phyloP scores from a whole-genome alignment of 108 stramenopile species.

The Cylindrotheca closterium region DNA sequence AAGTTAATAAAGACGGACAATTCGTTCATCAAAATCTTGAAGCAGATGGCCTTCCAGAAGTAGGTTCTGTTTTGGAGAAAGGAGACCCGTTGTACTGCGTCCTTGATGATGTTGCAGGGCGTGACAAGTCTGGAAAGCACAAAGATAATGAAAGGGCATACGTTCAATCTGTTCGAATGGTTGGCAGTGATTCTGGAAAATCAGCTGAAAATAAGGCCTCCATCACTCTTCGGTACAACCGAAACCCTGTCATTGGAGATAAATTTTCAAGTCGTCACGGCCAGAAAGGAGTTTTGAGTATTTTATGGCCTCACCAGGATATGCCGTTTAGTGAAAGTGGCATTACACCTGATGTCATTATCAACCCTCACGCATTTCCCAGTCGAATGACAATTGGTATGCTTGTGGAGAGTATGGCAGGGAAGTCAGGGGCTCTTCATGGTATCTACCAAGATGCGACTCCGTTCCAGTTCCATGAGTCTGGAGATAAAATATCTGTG shows the following conservation, averaged over 20 bases:
- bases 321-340: slow-evolving; percentile 99
- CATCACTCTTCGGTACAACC: slow-evolving; percentile 91
- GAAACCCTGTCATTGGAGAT: slow-evolving; percentile 98
- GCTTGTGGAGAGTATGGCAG: slow-evolving; percentile 99
- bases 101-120: slow-evolving; percentile 75
- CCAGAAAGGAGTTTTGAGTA: slow-evolving; percentile 98
- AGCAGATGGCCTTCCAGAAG: slow-evolving; percentile 90
- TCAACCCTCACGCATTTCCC: slow-evolving; percentile 98
- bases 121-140: slow-evolving; percentile 75
- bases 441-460: slow-evolving; percentile 97
- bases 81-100: slow-evolving; percentile 93
- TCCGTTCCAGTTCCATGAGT: slow-evolving; percentile 97
- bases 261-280: slow-evolving; percentile 99
- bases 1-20: slow-evolving; percentile 55
- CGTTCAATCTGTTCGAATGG: slow-evolving; percentile 81
- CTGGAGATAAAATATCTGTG: slow-evolving; percentile 88
- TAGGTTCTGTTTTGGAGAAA: slow-evolving; percentile 82
- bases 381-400: slow-evolving; percentile 99
- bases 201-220: slow-evolving; percentile 57
- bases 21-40: slow-evolving; percentile 71
- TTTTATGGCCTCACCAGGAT: slow-evolving; percentile 98
- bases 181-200: slow-evolving; percentile 53
- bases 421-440: slow-evolving; percentile 95
- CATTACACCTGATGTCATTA: slow-evolving; percentile 96
- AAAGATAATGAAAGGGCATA: slow-evolving; percentile 92